phyloP scores from a whole-genome alignment of 2,329 filamentous ascomycete genomes.

The Diplodia corticola region DNA sequence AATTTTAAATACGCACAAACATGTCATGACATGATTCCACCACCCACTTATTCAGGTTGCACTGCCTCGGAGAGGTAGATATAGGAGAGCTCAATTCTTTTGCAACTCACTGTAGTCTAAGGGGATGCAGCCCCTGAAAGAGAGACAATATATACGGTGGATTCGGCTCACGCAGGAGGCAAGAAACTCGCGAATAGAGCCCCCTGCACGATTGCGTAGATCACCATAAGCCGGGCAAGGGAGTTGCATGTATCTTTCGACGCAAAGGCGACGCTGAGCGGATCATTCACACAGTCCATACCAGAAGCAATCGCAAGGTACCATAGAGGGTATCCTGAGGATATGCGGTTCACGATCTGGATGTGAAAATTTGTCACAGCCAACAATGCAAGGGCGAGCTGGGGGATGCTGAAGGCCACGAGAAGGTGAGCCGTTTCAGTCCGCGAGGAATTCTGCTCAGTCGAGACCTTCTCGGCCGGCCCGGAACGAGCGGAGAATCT shows the following conservation, averaged over 20 bases:
- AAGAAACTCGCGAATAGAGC: slow-evolving; percentile 86
- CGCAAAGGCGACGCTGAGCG: neutral
- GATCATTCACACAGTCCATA: slow-evolving; percentile 22
- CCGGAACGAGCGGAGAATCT: neutral
- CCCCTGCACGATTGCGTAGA: slow-evolving; percentile 82
- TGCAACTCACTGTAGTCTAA: too few relatives aligned
- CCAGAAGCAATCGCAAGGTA: slow-evolving; percentile 72
- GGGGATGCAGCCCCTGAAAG: too few relatives aligned
- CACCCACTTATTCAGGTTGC: too few relatives aligned
- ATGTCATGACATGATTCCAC: too few relatives aligned
- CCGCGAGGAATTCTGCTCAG: neutral
- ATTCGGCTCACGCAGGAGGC: slow-evolving; percentile 70
- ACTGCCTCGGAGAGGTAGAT: too few relatives aligned
- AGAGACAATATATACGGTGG: neutral
- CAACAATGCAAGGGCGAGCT: slow-evolving; percentile 69
- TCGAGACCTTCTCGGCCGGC: neutral
- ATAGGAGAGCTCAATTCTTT: too few relatives aligned
- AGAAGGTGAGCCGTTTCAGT: slow-evolving; percentile 12
- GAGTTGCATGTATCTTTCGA: neutral
- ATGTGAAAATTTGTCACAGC: slow-evolving; percentile 84
- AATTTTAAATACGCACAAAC: too few relatives aligned
- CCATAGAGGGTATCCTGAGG: slow-evolving; percentile 87
- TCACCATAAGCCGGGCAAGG: slow-evolving; percentile 46
- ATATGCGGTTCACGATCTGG: slow-evolving; percentile 87
- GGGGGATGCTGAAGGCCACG: slow-evolving; percentile 63